Percentiles rank a stretch among this genome's conserved stretches.
Conservation (phyloP, 345 rosid species). For the Citrus hindsii region DNA sequence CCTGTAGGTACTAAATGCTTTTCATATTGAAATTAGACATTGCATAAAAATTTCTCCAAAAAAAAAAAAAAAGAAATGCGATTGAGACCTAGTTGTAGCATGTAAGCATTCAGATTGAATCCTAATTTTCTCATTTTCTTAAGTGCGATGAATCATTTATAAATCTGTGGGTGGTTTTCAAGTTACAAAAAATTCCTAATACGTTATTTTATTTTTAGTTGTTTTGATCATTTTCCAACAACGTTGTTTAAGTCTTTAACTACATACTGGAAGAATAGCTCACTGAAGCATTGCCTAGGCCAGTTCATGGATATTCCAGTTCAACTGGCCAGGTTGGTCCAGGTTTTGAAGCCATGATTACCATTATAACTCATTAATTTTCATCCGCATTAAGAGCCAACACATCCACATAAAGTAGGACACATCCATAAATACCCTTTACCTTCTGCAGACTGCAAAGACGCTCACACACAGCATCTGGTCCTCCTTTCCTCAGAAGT, state of each 20-base stretch:
- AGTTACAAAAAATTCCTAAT: background rate
- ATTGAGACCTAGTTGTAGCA: background rate
- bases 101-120: background rate
- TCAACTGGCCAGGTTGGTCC: background rate
- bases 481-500: slow-evolving; percentile 85
- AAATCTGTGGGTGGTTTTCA: background rate
- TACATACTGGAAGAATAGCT: background rate
- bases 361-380: background rate
- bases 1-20: background rate
- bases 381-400: background rate
- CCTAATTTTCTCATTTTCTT: background rate
- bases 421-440: background rate
- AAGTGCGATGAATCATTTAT: background rate
- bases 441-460: slow-evolving; percentile 84
- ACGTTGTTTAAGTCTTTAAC: background rate
- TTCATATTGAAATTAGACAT: background rate
- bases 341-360: background rate
- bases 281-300: background rate
- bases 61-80: background rate
- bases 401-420: background rate
- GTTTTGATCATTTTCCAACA: background rate
- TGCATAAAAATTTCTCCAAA: background rate
- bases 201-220: background rate
- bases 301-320: background rate
- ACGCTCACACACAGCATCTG: slow-evolving; percentile 77